Conservation (phyloP, 441 rosid species). For the Jatropha podagrica region DNA sequence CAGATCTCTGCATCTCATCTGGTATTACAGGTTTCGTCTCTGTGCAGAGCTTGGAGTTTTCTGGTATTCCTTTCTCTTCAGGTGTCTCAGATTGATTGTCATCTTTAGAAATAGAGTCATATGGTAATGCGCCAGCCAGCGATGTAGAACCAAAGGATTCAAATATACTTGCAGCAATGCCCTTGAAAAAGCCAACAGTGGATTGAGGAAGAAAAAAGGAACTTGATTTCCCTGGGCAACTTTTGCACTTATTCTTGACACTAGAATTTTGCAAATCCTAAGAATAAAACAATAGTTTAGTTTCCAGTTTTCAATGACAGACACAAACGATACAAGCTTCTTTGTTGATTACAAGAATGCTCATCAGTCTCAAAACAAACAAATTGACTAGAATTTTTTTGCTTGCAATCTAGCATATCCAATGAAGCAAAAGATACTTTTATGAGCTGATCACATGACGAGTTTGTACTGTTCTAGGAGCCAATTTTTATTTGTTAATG, state of each 20-base stretch:
- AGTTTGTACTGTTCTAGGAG: neutral
- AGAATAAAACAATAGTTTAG: constrained; percentile 25
- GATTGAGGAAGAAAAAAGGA: constrained; percentile 58
- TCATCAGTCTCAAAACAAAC: neutral
- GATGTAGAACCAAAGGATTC: constrained; percentile 51
- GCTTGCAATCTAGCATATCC: neutral
- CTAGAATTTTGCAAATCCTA: constrained; percentile 49
- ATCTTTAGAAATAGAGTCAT: constrained; percentile 39
- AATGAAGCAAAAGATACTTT: neutral
- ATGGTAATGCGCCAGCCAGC: constrained; percentile 32
- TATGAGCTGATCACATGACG: neutral
- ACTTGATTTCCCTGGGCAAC: constrained; percentile 31
- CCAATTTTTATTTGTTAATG: no score
- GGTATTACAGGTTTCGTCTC: constrained; percentile 37
- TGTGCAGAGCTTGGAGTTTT: constrained; percentile 31
- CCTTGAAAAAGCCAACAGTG: constrained; percentile 65
- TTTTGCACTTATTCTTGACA: constrained; percentile 32
- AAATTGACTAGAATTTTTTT: neutral
- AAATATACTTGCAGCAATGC: constrained; percentile 56
- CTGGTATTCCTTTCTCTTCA: constrained; percentile 35
- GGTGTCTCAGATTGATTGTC: constrained; percentile 31
- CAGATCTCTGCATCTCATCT: constrained; percentile 29
- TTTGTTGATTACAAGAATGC: neutral
- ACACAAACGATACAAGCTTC: neutral
- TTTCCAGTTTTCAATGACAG: neutral